Conservation (phyloP, 176 grass and related monocot genomes). For the Carex pumila region DNA sequence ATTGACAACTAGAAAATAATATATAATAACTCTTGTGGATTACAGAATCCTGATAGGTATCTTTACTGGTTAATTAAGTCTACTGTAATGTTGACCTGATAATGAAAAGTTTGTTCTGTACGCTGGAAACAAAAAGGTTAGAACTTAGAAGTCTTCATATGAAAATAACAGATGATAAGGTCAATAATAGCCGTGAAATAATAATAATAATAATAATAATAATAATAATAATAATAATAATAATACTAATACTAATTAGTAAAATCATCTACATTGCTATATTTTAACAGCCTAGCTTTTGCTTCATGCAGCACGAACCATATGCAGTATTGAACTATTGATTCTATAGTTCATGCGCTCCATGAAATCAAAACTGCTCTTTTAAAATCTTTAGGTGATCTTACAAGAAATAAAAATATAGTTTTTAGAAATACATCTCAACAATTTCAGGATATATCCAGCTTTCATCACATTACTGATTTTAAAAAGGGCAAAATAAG, state of each 20-base stretch:
- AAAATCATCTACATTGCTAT: background rate
- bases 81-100: slow-evolving; percentile 8
- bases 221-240: background rate
- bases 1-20: background rate
- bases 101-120: slow-evolving; percentile 1
- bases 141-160: background rate
- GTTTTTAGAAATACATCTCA: background rate
- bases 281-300: too few relatives aligned
- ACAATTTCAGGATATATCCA: background rate
- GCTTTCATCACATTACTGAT: background rate
- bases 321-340: too few relatives aligned
- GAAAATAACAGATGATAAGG: background rate
- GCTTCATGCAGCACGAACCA: too few relatives aligned
- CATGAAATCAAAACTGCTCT: too few relatives aligned
- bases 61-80: slow-evolving; percentile 3
- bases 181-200: background rate
- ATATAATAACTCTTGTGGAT: background rate
- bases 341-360: too few relatives aligned
- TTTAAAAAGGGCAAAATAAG: background rate
- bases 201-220: background rate
- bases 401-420: background rate
- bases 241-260: too few relatives aligned
- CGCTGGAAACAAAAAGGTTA: background rate
- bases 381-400: background rate
- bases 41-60: background rate